A percentile compares a stretch with the other conserved stretches of the same genome.
phyloP scores from a whole-genome alignment of 208 protist species.

The Phytomonas sp. region DNA sequence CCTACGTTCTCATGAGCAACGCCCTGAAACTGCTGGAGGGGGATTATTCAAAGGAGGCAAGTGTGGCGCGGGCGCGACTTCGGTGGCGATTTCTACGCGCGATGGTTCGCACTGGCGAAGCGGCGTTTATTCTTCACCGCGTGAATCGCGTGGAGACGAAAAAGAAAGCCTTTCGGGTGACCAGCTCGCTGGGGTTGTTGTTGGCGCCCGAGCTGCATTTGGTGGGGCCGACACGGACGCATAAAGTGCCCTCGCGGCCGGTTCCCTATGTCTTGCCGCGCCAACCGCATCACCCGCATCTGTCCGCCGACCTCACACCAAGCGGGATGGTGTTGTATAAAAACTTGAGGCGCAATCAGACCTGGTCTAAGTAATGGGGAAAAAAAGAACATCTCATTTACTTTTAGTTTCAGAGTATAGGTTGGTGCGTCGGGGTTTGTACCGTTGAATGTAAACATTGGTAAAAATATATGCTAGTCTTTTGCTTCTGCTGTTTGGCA shows the following conservation, averaged over 20 bases:
- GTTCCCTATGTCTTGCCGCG: conserved; percentile 57
- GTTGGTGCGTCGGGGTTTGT: background rate
- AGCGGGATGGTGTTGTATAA: conserved; percentile 74
- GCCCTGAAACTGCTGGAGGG: conserved; percentile 26
- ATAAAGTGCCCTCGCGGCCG: conserved; percentile 48
- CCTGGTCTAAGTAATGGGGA: conserved; percentile 10
- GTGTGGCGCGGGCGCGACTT: conserved; percentile 31
- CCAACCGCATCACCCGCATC: conserved; percentile 7
- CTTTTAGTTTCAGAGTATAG: background rate
- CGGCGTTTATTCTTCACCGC: conserved; percentile 55
- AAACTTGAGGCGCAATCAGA: conserved; percentile 23
- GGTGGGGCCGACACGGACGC: conserved; percentile 28
- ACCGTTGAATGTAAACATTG: background rate
- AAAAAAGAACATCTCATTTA: background rate
- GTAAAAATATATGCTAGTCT: background rate
- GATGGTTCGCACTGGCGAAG: conserved; percentile 75
- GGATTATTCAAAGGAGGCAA: conserved; percentile 21
- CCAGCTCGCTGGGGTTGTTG: conserved; percentile 41
- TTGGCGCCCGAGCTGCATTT: conserved; percentile 65
- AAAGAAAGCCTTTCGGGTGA: conserved; percentile 44
- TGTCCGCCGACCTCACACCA: conserved; percentile 43
- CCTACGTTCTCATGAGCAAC: conserved; percentile 42
- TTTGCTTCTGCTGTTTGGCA: conserved; percentile 7
- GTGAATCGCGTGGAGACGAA: conserved; percentile 43
- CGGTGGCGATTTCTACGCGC: conserved; percentile 75